Evolutionary conservation across 495 filamentous ascomycete genomes (phyloP).

Genomic region (Penicillium goetzii): DNA sequence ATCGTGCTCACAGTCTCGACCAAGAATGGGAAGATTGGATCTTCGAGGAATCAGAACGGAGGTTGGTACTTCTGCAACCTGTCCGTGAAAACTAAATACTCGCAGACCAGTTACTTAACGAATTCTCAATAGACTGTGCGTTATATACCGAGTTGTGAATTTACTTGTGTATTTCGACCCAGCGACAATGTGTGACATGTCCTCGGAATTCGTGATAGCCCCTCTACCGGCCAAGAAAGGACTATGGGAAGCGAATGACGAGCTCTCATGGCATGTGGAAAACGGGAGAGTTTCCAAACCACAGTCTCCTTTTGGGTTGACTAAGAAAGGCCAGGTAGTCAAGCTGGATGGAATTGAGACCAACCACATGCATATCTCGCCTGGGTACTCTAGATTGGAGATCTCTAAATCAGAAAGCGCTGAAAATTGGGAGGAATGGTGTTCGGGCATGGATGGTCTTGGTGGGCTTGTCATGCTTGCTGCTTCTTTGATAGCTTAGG

Average conservation of each 20-base stretch:
- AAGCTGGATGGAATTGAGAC: slow-evolving; percentile 23
- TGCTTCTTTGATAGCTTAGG: slow-evolving; percentile 38
- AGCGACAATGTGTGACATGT: slow-evolving; percentile 42
- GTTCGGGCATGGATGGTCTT: slow-evolving; percentile 48
- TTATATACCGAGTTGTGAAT: slow-evolving; percentile 47
- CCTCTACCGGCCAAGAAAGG: slow-evolving; percentile 51
- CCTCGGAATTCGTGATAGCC: slow-evolving; percentile 43
- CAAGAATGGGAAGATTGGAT: slow-evolving; percentile 50
- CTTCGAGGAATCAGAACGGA: slow-evolving; percentile 46
- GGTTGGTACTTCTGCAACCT: slow-evolving; percentile 17
- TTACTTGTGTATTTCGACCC: slow-evolving; percentile 53
- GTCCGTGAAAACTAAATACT: background rate
- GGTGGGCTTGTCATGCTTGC: slow-evolving; percentile 49
- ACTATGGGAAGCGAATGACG: slow-evolving; percentile 52
- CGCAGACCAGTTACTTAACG: background rate
- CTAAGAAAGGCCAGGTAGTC: slow-evolving; percentile 41
- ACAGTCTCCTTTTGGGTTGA: slow-evolving; percentile 39
- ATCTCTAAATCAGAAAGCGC: slow-evolving; percentile 23
- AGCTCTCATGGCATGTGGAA: slow-evolving; percentile 39
- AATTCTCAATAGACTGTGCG: slow-evolving; percentile 31
- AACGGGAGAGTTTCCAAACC: slow-evolving; percentile 27
- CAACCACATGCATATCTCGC: background rate
- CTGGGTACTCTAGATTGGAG: background rate
- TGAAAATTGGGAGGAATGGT: slow-evolving; percentile 51
- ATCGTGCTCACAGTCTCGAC: slow-evolving; percentile 14